Percentiles rank a stretch among this genome's conserved stretches.
These are phyloP conservation scores for Fusarium solani-melongenae DNA, from an alignment of 2,329 filamentous ascomycete genomes.

Conservation along the genomic window DNA sequence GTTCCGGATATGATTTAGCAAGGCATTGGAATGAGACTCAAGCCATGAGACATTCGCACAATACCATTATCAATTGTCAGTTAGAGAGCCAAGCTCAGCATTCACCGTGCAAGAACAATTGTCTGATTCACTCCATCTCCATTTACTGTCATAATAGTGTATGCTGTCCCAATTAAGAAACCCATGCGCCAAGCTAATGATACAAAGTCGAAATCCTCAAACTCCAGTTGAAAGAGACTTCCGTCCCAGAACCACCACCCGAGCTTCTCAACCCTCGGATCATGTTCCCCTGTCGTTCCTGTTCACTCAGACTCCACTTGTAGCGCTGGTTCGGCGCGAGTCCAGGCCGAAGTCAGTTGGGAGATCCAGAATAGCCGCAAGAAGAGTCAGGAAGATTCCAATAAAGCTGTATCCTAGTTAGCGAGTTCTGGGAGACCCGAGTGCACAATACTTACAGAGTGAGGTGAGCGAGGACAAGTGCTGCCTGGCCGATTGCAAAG, in stretches of 20 bases:
- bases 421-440: background rate
- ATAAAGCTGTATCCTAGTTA: slow-evolving; percentile 35
- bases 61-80: slow-evolving; percentile 3
- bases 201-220: background rate
- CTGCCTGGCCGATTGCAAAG: background rate
- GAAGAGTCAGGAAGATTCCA: slow-evolving; percentile 30
- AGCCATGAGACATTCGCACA: background rate
- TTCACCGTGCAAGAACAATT: background rate
- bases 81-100: background rate
- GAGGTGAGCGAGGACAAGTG: slow-evolving; percentile 33
- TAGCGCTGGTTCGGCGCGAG: slow-evolving; percentile 1
- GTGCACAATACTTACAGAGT: slow-evolving; percentile 37
- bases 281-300: background rate
- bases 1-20: slow-evolving; percentile 6
- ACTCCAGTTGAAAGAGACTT: background rate
- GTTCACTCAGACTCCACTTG: background rate
- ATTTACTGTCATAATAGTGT: slow-evolving; percentile 14
- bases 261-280: background rate
- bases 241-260: background rate
- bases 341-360: background rate
- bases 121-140: slow-evolving; percentile 2
- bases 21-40: slow-evolving; percentile 1
- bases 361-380: slow-evolving; percentile 29
- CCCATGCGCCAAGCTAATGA: slow-evolving; percentile 13
- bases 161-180: slow-evolving; percentile 1